A percentile compares a stretch with the other conserved stretches of the same genome.
Conservation (phyloP, 192 early-diverging fungal genomes). For the Coemansia sp. region DNA sequence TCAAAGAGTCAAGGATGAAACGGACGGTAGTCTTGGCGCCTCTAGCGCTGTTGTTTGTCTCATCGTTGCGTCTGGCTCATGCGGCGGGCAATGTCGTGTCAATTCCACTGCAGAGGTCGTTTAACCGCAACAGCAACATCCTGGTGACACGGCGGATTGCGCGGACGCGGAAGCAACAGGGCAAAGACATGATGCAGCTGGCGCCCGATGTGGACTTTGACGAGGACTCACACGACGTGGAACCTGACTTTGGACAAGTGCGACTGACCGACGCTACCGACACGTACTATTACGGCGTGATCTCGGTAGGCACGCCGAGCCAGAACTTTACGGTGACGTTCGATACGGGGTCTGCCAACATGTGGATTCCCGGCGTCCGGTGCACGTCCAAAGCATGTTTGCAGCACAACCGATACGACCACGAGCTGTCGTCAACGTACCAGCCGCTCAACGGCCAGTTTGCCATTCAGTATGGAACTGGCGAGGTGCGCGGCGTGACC, state of each 20-base stretch:
- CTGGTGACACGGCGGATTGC: slow-evolving; percentile 40
- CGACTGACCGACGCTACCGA: slow-evolving; percentile 53
- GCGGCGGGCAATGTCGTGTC: slow-evolving; percentile 17
- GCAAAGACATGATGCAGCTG: slow-evolving; percentile 41
- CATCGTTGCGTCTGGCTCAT: slow-evolving; percentile 6
- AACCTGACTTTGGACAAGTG: slow-evolving; percentile 52
- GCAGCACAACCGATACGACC: slow-evolving; percentile 48
- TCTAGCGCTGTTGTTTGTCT: slow-evolving; percentile 13
- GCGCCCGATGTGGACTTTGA: slow-evolving; percentile 47
- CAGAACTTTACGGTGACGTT: slow-evolving; percentile 67
- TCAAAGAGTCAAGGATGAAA: not conserved
- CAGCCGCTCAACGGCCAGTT: slow-evolving; percentile 45
- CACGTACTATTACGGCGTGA: slow-evolving; percentile 58
- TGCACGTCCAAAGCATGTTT: slow-evolving; percentile 51
- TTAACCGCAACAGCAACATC: slow-evolving; percentile 55
- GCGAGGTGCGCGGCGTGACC: slow-evolving; percentile 51
- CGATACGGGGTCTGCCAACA: slow-evolving; percentile 73
- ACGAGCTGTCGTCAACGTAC: slow-evolving; percentile 44
- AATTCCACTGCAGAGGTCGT: slow-evolving; percentile 48
- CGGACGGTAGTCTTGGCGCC: slow-evolving; percentile 15
- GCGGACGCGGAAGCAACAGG: slow-evolving; percentile 12
- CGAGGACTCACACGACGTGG: slow-evolving; percentile 43
- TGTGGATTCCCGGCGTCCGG: slow-evolving; percentile 60
- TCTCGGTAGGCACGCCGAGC: slow-evolving; percentile 66
- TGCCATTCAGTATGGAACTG: slow-evolving; percentile 53